Base-by-base conservation (phyloP, 441 rosid genomes). In the Arabidopsis lyrata region DNA sequence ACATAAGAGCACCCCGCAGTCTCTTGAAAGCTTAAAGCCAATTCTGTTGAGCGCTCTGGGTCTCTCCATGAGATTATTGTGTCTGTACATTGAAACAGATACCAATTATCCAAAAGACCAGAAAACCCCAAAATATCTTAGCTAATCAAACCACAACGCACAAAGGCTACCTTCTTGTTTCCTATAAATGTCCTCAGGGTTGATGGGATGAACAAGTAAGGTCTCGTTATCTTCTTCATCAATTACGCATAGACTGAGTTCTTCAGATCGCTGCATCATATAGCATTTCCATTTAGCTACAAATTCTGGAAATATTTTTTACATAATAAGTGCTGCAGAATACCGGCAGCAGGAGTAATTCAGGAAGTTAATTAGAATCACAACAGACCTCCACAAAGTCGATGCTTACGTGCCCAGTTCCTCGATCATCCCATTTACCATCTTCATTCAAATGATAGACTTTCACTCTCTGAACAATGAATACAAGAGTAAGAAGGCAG, bases 361-460 rank as follows among this genome's bases (percentile, higher is more conserved):
- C 68, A 35, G 59, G 22, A 69, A 31, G 38, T 68, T 45, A 52
- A 54, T 45, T 22, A 73, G 47, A 38, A 78, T 48, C 35, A 55
- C 48, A 75, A 81, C 88, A 77, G 35, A 93, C 99, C 98, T 96
- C 98, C 83, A 87, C 38, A 83, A 81, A 96, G 81, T 96, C 97
- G 49, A 96, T 92, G 57, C 86, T 83, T 22, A 93, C 97, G 74
- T 93, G 92, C 72, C 99, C 99, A 44, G 99, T 96, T 73, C 99
- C 99, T 80, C 89, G 99, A 76, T 96, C 97, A 81, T 93, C 99
- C 98, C 99, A 96, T 84, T 91, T 96, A 70, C 98, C 97, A 84
- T 91, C 93, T 48, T 90, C 96, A 52, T 81, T 91, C 66, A 96
- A 78, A 72, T 95, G 97, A 74, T 96, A 96, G 27, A 96, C 92